These are phyloP conservation scores for Orbilia ellipsospora DNA, from an alignment of 2,329 filamentous ascomycete species.

Conservation along the genomic window DNA sequence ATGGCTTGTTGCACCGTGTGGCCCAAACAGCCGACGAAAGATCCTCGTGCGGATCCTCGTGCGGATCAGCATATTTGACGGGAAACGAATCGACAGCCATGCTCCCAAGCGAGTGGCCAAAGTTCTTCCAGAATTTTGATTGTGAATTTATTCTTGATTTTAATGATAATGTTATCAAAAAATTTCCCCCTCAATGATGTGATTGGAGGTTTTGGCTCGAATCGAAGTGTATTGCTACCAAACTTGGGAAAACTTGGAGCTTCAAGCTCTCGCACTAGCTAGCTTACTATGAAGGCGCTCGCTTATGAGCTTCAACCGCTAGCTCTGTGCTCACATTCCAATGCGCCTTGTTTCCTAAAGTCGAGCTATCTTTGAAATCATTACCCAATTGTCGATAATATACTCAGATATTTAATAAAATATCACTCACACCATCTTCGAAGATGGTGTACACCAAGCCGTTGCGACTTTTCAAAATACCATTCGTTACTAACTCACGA, in stretches of 20 bases:
- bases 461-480: slow-evolving; percentile 11
- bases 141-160: no score
- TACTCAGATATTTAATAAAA: slow-evolving; percentile 1
- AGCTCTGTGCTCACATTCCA: slow-evolving; percentile 3
- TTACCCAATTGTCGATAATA: background rate
- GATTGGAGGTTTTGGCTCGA: background rate
- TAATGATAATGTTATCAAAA: no score
- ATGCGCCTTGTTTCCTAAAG: background rate
- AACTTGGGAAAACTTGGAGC: slow-evolving; percentile 8
- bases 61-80: slow-evolving; percentile 12
- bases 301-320: slow-evolving; percentile 4
- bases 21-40: slow-evolving; percentile 17
- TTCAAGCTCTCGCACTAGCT: background rate
- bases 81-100: slow-evolving; percentile 28
- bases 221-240: background rate
- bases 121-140: no score
- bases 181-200: background rate
- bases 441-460: background rate
- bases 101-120: background rate
- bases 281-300: background rate
- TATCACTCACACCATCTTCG: slow-evolving; percentile 52
- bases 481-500: slow-evolving; percentile 11
- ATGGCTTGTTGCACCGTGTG: background rate
- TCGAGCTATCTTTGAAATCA: background rate
- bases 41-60: slow-evolving; percentile 23